These are phyloP conservation scores for Saxophila tyrrhenica DNA, from an alignment of 495 filamentous ascomycete genomes.

Conservation along the genomic window DNA sequence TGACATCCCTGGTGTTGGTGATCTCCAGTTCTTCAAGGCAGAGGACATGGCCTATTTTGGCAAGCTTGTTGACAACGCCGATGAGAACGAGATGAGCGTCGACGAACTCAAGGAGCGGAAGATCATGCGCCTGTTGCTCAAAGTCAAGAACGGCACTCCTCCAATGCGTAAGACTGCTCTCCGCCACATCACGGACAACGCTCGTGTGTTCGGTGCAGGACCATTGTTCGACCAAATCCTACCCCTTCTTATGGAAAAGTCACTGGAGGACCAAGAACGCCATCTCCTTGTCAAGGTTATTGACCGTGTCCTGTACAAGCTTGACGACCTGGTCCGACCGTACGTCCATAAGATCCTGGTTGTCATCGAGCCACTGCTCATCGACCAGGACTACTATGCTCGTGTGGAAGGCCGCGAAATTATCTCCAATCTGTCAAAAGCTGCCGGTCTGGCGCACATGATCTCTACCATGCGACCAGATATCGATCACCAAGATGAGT, in stretches of 20 bases:
- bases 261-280: constrained; percentile 94
- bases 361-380: constrained; percentile 96
- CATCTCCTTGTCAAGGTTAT: constrained; percentile 99
- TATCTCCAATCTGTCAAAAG: constrained; percentile 93
- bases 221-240: constrained; percentile 97
- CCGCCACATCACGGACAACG: constrained; percentile 94
- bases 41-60: constrained; percentile 99
- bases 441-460: constrained; percentile 96
- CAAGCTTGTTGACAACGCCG: constrained; percentile 88
- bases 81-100: constrained; percentile 82
- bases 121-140: constrained; percentile 92
- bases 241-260: constrained; percentile 96
- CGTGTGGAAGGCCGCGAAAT: constrained; percentile 97
- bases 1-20: constrained; percentile 93
- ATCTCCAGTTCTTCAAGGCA: constrained; percentile 96
- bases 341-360: constrained; percentile 98
- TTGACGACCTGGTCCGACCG: constrained; percentile 91
- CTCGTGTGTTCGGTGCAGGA: constrained; percentile 89
- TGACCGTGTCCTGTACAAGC: constrained; percentile 94
- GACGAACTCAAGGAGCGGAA: constrained; percentile 97
- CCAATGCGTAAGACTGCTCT: constrained; percentile 99
- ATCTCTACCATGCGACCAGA: constrained; percentile 98
- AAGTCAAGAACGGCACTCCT: constrained; percentile 98
- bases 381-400: constrained; percentile 99
- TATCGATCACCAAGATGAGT: constrained; percentile 97